phyloP scores from a whole-genome alignment of 805 yeast genomes.

The Candida gorgasii region DNA sequence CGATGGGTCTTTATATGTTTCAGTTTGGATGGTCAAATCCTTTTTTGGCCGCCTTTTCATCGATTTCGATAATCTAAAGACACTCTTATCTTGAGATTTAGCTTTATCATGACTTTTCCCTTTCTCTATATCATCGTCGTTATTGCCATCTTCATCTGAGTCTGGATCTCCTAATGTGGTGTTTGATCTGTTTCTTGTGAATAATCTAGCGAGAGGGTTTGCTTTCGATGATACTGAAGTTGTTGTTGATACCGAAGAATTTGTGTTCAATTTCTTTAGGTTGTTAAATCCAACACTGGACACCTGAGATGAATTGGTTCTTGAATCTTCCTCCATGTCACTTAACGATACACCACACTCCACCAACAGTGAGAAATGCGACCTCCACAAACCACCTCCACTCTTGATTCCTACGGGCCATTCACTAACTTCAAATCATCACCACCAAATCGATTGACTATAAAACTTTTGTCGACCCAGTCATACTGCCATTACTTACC shows the following conservation, averaged over 20 bases:
- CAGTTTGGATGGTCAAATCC: slow-evolving; percentile 35
- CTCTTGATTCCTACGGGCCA: too few species aligned
- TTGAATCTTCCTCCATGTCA: slow-evolving; percentile 1
- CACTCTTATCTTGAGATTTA: slow-evolving; percentile 11
- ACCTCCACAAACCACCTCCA: too few species aligned
- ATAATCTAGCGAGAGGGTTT: slow-evolving; percentile 31
- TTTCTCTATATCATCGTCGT: too few species aligned
- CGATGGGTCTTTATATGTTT: slow-evolving; percentile 12
- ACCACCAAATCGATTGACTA: too few species aligned
- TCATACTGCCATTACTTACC: too few species aligned
- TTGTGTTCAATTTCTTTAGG: slow-evolving; percentile 31
- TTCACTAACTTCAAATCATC: too few species aligned
- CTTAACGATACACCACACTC: too few species aligned
- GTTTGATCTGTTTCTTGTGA: slow-evolving; percentile 29
- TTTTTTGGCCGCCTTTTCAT: slow-evolving; percentile 13
- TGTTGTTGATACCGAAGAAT: slow-evolving; percentile 25
- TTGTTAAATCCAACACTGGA: slow-evolving; percentile 34
- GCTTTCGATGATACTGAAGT: slow-evolving; percentile 25
- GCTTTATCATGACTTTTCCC: slow-evolving; percentile 15
- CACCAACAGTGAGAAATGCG: too few species aligned
- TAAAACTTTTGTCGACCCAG: too few species aligned
- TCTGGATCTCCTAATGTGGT: slow-evolving; percentile 15
- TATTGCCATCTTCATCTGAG: slow-evolving; percentile 6
- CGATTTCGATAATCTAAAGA: slow-evolving; percentile 13
- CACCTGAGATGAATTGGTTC: slow-evolving; percentile 20